A percentile compares a stretch with the other conserved stretches of the same genome.
Conservation (phyloP, 768 basidiomycete species). For the Lyophyllum semitale region DNA sequence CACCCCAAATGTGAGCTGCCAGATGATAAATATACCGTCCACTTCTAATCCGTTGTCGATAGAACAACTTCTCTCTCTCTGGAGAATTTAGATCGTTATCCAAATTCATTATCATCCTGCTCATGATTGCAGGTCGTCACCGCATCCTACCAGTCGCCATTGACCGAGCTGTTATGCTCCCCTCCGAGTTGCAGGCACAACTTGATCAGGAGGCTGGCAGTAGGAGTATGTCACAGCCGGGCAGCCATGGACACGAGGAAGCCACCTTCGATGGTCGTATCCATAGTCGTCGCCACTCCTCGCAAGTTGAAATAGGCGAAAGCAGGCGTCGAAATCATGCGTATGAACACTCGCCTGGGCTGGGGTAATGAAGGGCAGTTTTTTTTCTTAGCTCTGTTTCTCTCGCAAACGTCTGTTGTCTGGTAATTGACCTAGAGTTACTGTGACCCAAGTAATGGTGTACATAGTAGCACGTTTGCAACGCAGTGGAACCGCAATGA, state of each 20-base stretch:
- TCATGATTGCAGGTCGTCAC: constrained; percentile 95
- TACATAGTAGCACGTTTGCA: too few relatives aligned
- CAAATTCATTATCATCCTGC: constrained; percentile 81
- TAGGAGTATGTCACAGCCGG: constrained; percentile 5
- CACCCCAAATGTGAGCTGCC: constrained; percentile 60
- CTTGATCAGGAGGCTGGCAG: constrained; percentile 17
- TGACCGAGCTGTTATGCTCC: constrained; percentile 84
- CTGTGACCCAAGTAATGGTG: too few relatives aligned
- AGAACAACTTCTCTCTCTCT: constrained; percentile 83
- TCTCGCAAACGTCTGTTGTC: too few relatives aligned
- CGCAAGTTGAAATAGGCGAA: not conserved
- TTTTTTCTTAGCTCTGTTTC: too few relatives aligned
- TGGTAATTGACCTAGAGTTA: too few relatives aligned
- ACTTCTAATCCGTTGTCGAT: constrained; percentile 8
- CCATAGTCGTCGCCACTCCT: constrained; percentile 6
- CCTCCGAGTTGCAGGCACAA: constrained; percentile 55
- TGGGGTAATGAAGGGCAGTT: too few relatives aligned
- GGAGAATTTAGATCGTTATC: constrained; percentile 80
- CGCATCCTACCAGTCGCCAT: constrained; percentile 87
- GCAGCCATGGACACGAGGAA: constrained; percentile 1
- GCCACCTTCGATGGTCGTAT: not conserved
- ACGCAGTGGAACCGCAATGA: too few relatives aligned
- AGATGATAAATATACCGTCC: not conserved
- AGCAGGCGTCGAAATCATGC: not conserved
- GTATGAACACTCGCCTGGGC: too few relatives aligned